These are phyloP conservation scores for Fusarium sp. DNA, from an alignment of 2,329 filamentous ascomycete genomes.

Conservation along the genomic window DNA sequence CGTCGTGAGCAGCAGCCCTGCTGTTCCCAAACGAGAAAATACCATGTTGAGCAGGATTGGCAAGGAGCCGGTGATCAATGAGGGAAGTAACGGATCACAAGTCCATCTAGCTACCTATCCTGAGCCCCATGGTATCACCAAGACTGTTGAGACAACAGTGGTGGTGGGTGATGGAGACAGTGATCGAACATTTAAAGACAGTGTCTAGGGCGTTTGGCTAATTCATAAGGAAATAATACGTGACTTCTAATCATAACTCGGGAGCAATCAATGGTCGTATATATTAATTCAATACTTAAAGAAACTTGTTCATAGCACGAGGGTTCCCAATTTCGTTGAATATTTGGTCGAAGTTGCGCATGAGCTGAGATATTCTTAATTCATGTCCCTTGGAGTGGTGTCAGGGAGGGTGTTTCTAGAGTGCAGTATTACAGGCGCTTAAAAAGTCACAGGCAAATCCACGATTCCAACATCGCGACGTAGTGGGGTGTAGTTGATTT, in stretches of 20 bases:
- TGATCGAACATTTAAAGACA: constrained; percentile 5
- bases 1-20: constrained; percentile 9
- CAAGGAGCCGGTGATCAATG: constrained; percentile 1
- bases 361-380: neutral
- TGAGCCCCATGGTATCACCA: constrained; percentile 30
- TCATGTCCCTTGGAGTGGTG: neutral
- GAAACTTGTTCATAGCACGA: no score
- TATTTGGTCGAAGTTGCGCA: neutral
- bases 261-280: neutral
- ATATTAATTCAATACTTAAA: neutral
- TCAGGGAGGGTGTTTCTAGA: neutral
- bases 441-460: constrained; percentile 25
- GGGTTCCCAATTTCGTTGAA: no score
- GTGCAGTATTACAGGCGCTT: neutral
- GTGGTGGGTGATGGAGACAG: constrained; percentile 26
- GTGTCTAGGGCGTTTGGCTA: neutral
- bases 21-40: neutral
- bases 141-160: constrained; percentile 36
- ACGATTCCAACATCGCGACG: constrained; percentile 27
- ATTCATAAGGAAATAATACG: neutral
- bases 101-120: constrained; percentile 26
- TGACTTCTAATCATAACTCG: neutral
- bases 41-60: constrained; percentile 13
- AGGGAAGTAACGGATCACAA: constrained; percentile 18
- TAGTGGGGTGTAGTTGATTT: constrained; percentile 33